A percentile compares a stretch with the other conserved stretches of the same genome.
These are phyloP conservation scores for Colletotrichum eremochloae DNA, from an alignment of 2,329 filamentous ascomycete genomes.

Conservation along the genomic window DNA sequence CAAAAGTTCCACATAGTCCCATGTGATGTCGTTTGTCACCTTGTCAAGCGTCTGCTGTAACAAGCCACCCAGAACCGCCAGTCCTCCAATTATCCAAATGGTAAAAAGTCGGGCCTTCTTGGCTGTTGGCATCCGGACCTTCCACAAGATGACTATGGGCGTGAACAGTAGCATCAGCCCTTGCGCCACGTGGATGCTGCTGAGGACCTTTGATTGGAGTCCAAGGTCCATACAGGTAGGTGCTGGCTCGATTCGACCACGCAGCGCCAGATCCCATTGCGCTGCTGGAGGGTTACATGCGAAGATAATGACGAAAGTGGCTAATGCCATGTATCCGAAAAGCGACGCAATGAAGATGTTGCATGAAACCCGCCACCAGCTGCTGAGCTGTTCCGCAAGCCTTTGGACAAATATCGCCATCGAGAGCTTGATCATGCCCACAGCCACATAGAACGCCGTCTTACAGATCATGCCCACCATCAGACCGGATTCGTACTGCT, in stretches of 20 bases:
- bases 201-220: conserved; percentile 46
- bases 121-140: conserved; percentile 47
- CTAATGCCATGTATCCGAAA: conserved; percentile 47
- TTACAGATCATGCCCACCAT: conserved; percentile 44
- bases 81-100: conserved; percentile 50
- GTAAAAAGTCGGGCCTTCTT: conserved; percentile 50
- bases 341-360: conserved; percentile 50
- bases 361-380: conserved; percentile 49
- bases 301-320: conserved; percentile 50
- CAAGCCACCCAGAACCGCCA: conserved; percentile 50
- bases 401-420: conserved; percentile 54
- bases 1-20: conserved; percentile 47
- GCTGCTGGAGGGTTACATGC: conserved; percentile 46
- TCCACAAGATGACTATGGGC: conserved; percentile 53
- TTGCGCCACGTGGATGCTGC: conserved; percentile 51
- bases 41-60: conserved; percentile 47
- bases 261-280: conserved; percentile 47
- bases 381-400: conserved; percentile 49
- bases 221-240: conserved; percentile 44
- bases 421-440: conserved; percentile 54
- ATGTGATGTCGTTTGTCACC: conserved; percentile 44
- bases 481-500: conserved; percentile 48
- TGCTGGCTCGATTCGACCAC: conserved; percentile 43
- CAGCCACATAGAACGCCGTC: conserved; percentile 47
- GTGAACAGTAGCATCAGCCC: conserved; percentile 51